These are phyloP conservation scores for Pseudozyma sp. DNA, from an alignment of 1,284 basidiomycete genomes.

Conservation along the genomic window DNA sequence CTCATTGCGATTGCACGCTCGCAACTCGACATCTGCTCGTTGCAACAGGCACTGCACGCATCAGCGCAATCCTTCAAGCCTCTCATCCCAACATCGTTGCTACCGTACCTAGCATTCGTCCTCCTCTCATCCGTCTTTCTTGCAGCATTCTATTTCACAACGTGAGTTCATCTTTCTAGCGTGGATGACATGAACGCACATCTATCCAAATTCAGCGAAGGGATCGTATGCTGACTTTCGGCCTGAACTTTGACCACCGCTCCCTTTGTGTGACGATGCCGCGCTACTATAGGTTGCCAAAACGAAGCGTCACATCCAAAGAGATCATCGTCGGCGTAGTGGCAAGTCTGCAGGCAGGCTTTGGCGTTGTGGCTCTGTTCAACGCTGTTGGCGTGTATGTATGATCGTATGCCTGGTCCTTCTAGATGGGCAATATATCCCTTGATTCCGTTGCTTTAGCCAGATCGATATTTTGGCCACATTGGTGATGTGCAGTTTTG, in stretches of 20 bases:
- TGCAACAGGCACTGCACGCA: constrained; percentile 41
- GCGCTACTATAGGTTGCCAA: constrained; percentile 41
- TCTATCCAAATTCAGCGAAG: too few relatives aligned
- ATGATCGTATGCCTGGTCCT: constrained; percentile 9
- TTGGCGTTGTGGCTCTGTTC: constrained; percentile 62
- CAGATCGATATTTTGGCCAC: too few relatives aligned
- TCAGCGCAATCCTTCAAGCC: constrained; percentile 36
- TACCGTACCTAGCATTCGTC: constrained; percentile 55
- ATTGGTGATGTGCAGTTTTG: too few relatives aligned
- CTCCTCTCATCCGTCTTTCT: constrained; percentile 53
- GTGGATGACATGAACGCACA: too few relatives aligned
- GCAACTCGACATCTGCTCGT: not conserved
- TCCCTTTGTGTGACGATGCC: not conserved
- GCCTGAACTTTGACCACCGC: not conserved
- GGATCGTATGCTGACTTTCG: not conserved
- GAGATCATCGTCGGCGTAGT: constrained; percentile 48
- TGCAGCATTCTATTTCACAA: constrained; percentile 62
- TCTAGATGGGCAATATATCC: constrained; percentile 21
- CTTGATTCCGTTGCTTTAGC: not conserved
- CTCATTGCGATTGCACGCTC: too few relatives aligned
- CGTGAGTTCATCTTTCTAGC: constrained; percentile 36
- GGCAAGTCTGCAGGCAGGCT: constrained; percentile 56
- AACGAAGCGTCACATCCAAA: constrained; percentile 23
- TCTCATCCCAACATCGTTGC: constrained; percentile 35
- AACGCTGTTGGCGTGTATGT: constrained; percentile 65